Percentiles rank a stretch among this genome's conserved stretches.
These are phyloP conservation scores for Aspergillus cristatus DNA, from an alignment of 495 filamentous ascomycete species.

Conservation along the genomic window DNA sequence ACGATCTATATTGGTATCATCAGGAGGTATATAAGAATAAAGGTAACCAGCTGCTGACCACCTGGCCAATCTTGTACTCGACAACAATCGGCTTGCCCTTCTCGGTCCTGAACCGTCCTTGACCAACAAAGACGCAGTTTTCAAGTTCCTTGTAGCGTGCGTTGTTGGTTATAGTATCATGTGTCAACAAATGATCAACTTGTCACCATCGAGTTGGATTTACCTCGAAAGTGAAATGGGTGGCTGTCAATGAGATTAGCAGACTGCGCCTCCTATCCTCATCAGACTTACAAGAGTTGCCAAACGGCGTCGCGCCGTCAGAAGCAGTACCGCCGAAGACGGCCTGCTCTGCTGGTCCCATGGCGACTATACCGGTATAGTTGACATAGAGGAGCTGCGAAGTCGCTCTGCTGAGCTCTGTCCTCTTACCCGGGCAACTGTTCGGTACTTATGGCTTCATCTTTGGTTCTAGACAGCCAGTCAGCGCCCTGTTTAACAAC, in stretches of 20 bases:
- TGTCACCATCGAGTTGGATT: neutral
- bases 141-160: slow-evolving; percentile 43
- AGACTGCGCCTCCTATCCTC: neutral
- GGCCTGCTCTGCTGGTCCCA: slow-evolving; percentile 25
- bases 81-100: slow-evolving; percentile 43
- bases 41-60: slow-evolving; percentile 15
- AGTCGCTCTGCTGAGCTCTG: too few species aligned
- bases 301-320: slow-evolving; percentile 45
- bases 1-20: neutral
- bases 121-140: slow-evolving; percentile 43
- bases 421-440: too few species aligned
- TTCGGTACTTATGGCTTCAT: slow-evolving; percentile 17
- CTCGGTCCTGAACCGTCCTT: slow-evolving; percentile 46
- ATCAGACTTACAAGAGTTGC: slow-evolving; percentile 42
- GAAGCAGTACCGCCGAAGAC: slow-evolving; percentile 35
- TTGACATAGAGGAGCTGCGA: slow-evolving; percentile 32
- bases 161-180: slow-evolving; percentile 21
- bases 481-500: too few species aligned
- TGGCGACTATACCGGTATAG: slow-evolving; percentile 41
- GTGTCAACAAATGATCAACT: too few species aligned
- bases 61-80: slow-evolving; percentile 53
- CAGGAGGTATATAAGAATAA: neutral
- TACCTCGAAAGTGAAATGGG: slow-evolving; percentile 43
- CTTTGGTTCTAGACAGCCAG: slow-evolving; percentile 17
- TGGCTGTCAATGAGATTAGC: slow-evolving; percentile 28